Percentiles rank a stretch among this genome's conserved stretches.
Evolutionary conservation across 106 monocot species (phyloP).

Genomic region (Allium cepa): DNA sequence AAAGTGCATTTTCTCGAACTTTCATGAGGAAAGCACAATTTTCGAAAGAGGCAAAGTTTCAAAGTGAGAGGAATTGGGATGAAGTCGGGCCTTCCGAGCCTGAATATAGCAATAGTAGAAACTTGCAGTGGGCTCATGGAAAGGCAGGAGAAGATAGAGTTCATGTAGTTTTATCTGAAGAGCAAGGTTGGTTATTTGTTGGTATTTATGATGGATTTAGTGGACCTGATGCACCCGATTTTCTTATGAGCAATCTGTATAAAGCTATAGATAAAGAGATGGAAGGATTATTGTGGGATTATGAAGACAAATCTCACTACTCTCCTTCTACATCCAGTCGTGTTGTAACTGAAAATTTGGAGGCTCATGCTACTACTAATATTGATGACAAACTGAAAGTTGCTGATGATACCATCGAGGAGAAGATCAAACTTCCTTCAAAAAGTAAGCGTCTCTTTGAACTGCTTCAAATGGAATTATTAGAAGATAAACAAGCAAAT

Average conservation of each 20-base stretch:
- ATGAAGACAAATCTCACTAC: slow-evolving; percentile 39
- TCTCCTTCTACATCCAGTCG: slow-evolving; percentile 8
- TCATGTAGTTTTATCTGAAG: slow-evolving; percentile 96
- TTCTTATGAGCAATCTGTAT: slow-evolving; percentile 89
- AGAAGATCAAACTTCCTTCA: slow-evolving; percentile 15
- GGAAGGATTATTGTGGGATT: slow-evolving; percentile 93
- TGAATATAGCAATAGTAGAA: slow-evolving; percentile 52
- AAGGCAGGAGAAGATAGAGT: slow-evolving; percentile 97
- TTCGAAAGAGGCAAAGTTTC: slow-evolving; percentile 45
- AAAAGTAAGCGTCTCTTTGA: slow-evolving; percentile 81
- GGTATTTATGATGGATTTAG: slow-evolving; percentile 99
- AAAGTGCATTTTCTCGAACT: slow-evolving; percentile 44
- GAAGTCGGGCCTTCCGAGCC: slow-evolving; percentile 59
- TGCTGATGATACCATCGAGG: slow-evolving; percentile 23
- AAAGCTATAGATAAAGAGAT: slow-evolving; percentile 90
- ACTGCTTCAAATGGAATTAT: slow-evolving; percentile 81
- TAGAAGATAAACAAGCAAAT: slow-evolving; percentile 35
- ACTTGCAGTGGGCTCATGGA: slow-evolving; percentile 98
- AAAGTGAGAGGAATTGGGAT: slow-evolving; percentile 10
- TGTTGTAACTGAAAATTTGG: slow-evolving; percentile 8
- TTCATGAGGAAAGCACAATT: slow-evolving; percentile 43
- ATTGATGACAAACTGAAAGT: slow-evolving; percentile 5
- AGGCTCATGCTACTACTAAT: not conserved
- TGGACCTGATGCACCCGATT: slow-evolving; percentile 95
- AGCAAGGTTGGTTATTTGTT: slow-evolving; percentile 96